These are phyloP conservation scores for Zygoascus flipseniorum DNA, from an alignment of 805 yeast genomes.

Conservation along the genomic window DNA sequence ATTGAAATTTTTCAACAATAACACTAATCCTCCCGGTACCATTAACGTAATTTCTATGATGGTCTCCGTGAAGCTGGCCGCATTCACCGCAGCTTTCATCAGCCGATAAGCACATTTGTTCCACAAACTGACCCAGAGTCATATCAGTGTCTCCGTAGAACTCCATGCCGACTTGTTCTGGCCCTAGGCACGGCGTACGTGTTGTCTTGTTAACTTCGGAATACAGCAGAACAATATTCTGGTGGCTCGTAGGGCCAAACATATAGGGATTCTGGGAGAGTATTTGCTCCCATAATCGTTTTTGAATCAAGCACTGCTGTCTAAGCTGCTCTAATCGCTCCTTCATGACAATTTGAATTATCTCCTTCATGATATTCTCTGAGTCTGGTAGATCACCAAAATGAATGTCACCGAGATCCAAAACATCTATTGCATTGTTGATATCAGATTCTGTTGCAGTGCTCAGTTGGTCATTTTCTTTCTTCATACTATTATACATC, in stretches of 20 bases:
- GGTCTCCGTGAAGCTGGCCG: conserved; percentile 59
- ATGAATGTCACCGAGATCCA: conserved; percentile 7
- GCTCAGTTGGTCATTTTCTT: conserved; percentile 15
- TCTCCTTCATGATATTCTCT: conserved; percentile 28
- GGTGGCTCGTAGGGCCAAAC: conserved; percentile 66
- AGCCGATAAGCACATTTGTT: conserved; percentile 65
- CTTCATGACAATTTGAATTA: conserved; percentile 30
- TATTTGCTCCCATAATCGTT: conserved; percentile 63
- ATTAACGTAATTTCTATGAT: conserved; percentile 80
- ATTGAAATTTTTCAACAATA: conserved; percentile 52
- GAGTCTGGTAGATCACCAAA: not conserved
- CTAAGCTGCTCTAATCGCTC: conserved; percentile 24
- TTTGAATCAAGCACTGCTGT: conserved; percentile 30
- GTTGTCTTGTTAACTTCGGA: conserved; percentile 76
- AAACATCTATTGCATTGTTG: conserved; percentile 6
- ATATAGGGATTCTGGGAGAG: conserved; percentile 45
- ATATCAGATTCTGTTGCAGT: conserved; percentile 9
- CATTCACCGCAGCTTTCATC: conserved; percentile 70
- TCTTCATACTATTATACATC: not conserved
- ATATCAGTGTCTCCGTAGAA: conserved; percentile 87
- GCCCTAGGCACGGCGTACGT: conserved; percentile 90
- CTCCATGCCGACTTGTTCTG: conserved; percentile 73
- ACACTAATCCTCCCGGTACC: conserved; percentile 79
- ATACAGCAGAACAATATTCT: conserved; percentile 66
- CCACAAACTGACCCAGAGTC: conserved; percentile 82